Percentiles rank a stretch among this genome's conserved stretches.
phyloP scores from a whole-genome alignment of 306 rosid genomes.

The Dryas alaskensis region DNA sequence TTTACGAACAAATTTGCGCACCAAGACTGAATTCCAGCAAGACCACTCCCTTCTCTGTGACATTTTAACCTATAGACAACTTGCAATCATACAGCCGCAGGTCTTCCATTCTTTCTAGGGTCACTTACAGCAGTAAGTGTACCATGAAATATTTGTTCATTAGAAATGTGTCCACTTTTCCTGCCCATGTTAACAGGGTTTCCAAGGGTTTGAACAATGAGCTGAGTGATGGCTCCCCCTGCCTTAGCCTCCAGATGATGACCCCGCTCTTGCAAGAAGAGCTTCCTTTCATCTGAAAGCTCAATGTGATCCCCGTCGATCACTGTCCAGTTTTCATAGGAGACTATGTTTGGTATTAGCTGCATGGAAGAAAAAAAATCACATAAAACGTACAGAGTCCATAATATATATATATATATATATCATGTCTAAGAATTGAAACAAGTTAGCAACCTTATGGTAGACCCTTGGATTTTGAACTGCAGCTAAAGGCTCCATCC shows the following conservation, averaged over 20 bases:
- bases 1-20: background rate
- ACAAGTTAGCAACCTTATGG: conserved; percentile 46
- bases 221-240: conserved; percentile 62
- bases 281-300: conserved; percentile 45
- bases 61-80: background rate
- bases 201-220: conserved; percentile 56
- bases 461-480: conserved; percentile 74
- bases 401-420: background rate
- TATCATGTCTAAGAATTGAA: conserved; percentile 9
- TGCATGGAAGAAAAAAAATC: conserved; percentile 34
- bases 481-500: conserved; percentile 73
- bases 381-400: background rate
- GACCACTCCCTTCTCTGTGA: background rate
- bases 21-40: background rate
- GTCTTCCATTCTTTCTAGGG: conserved; percentile 78
- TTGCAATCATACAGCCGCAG: conserved; percentile 56
- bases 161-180: conserved; percentile 30
- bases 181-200: conserved; percentile 30
- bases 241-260: conserved; percentile 41
- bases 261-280: conserved; percentile 61
- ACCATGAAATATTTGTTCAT: conserved; percentile 37
- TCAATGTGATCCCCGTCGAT: conserved; percentile 63
- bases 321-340: conserved; percentile 63
- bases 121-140: conserved; percentile 78
- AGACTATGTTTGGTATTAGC: conserved; percentile 70